Percentiles rank a stretch among this genome's conserved stretches.
Evolutionary conservation across 2,329 filamentous ascomycete species (phyloP).

Genomic region (Penicillium sp.): DNA sequence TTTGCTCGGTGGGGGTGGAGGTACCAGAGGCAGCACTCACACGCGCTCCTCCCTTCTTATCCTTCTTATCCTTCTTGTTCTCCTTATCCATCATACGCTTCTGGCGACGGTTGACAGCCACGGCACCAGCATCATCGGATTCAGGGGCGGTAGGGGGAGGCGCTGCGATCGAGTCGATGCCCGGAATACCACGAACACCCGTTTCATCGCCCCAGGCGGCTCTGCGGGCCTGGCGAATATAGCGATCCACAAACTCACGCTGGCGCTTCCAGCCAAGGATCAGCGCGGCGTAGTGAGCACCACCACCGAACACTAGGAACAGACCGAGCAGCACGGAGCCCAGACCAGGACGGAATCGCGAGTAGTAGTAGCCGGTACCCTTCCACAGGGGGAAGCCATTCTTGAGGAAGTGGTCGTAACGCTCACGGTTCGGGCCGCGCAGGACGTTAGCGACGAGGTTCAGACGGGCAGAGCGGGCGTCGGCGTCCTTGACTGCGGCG

Average conservation of each 20-base stretch:
- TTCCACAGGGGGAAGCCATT: conserved; percentile 97
- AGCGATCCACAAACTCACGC: conserved; percentile 84
- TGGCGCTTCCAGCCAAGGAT: conserved; percentile 87
- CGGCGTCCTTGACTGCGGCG: conserved; percentile 74
- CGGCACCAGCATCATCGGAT: conserved; percentile 50
- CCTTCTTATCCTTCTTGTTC: conserved; percentile 62
- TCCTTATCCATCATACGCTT: conserved; percentile 86
- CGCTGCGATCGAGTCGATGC: conserved; percentile 49
- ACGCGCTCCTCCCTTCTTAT: conserved; percentile 50
- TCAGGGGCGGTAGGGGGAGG: conserved; percentile 47
- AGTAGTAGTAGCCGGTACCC: conserved; percentile 98
- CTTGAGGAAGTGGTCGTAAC: conserved; percentile 89
- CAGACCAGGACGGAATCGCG: conserved; percentile 84
- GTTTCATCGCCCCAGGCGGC: conserved; percentile 86
- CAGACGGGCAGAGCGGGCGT: conserved; percentile 78
- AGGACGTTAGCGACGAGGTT: conserved; percentile 83
- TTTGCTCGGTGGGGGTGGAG: conserved; percentile 52
- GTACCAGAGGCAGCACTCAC: conserved; percentile 41
- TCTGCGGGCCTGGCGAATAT: conserved; percentile 83
- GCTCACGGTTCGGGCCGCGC: conserved; percentile 71
- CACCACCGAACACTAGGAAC: conserved; percentile 79
- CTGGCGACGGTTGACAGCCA: conserved; percentile 77
- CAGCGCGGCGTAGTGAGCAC: conserved; percentile 79
- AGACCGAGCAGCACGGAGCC: conserved; percentile 78
- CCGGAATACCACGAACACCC: conserved; percentile 64